Base-by-base conservation (phyloP, 352 stramenopile species). In the Globisporangium apiculatum region DNA sequence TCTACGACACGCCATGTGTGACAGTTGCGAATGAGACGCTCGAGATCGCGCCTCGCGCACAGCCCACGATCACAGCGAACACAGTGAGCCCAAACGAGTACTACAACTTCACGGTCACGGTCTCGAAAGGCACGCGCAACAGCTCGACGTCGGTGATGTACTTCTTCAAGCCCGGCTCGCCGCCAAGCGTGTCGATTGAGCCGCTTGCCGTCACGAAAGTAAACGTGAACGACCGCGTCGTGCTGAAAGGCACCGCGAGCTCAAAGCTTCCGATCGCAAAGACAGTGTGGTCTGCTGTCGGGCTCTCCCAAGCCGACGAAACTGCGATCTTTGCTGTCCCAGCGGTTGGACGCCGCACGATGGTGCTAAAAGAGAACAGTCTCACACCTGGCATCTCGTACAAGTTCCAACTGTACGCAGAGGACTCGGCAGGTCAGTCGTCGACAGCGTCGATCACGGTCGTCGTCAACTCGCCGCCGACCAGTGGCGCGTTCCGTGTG, bases 131-230 rank as follows among this genome's bases (percentile, higher is more conserved):
- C 17, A 69, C 67, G 18, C 69, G 77, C 7, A 66, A 51, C 0
- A 75, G 66, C 5, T 64, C 50, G 2, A 49, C 73, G 0, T 79
- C 72, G 0, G 65, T 79, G 2, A 62, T 80, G 18, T 76, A 83
- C 53, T 69, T 72, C 9, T 61, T 84, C 42, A 73, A 69, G 6
- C 67, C 68, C 38, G 79, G 79, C 2, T 83, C 73, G 0, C 76
- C 72, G 11, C 79, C 79, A 15, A 65, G 60, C 15, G 76, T 83
- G 5, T 75, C 73, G 1, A 87, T 89, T 37, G 75, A 83, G 9
- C 58, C 75, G 4, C 51, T 89, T 1, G 45, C 48, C 0, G 60
- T 55, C 1, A 48, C 67, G 5, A 87, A 87, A 47, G 73, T 87
- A 1, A 89, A 89, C 48, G 37, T 43, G 6, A 85, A 87, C 50